These are phyloP conservation scores for Harringtonia aguacate DNA, from an alignment of 2,329 filamentous ascomycete genomes.

Conservation along the genomic window DNA sequence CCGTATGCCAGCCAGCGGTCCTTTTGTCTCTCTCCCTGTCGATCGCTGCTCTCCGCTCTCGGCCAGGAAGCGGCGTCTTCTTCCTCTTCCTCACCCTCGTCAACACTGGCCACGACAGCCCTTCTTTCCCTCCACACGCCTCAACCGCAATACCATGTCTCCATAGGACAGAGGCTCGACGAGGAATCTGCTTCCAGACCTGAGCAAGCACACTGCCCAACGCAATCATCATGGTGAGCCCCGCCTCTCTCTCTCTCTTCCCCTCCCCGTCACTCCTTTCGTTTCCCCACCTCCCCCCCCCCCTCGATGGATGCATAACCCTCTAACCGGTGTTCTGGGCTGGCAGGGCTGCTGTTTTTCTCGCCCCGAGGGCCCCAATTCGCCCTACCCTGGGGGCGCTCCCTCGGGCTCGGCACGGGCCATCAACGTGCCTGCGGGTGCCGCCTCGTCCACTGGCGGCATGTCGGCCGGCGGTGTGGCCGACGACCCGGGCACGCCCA, in stretches of 20 bases:
- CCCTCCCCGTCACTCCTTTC: not conserved
- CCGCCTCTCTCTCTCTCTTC: not conserved
- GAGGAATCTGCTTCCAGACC: too few relatives aligned
- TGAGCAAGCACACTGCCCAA: not conserved
- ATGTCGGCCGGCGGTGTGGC: not conserved
- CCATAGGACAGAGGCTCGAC: too few relatives aligned
- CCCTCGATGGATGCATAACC: too few relatives aligned
- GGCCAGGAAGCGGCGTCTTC: too few relatives aligned
- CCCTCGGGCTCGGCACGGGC: slow-evolving; percentile 40
- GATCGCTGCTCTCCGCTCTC: too few relatives aligned
- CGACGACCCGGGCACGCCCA: not conserved
- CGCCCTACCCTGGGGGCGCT: slow-evolving; percentile 38
- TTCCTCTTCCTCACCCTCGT: too few relatives aligned
- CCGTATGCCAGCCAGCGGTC: too few relatives aligned
- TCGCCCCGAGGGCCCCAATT: slow-evolving; percentile 37
- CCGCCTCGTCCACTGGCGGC: slow-evolving; percentile 10
- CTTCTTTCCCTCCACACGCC: too few relatives aligned
- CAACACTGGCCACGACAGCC: too few relatives aligned
- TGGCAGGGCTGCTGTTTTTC: slow-evolving; percentile 52
- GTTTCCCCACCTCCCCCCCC: not conserved
- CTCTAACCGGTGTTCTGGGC: too few relatives aligned
- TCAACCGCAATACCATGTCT: too few relatives aligned
- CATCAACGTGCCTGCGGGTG: slow-evolving; percentile 32
- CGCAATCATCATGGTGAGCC: not conserved
- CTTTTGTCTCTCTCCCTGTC: too few relatives aligned